Evolutionary conservation across 2,329 filamentous ascomycete genomes (phyloP).

Genomic region (Apiospora rasikravindrae): DNA sequence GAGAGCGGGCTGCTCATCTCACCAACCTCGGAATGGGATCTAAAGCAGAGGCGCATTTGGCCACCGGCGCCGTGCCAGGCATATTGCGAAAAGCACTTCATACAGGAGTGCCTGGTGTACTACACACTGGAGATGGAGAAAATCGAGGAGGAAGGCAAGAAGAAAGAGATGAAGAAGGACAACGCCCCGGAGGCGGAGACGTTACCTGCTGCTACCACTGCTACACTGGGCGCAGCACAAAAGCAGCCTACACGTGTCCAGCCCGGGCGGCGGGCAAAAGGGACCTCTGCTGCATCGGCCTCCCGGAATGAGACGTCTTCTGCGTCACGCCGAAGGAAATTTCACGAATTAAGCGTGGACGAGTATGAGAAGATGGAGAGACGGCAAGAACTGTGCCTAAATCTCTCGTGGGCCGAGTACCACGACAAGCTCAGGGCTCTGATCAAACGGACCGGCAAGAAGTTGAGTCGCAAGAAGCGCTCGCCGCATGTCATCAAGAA

Average conservation of each 20-base stretch:
- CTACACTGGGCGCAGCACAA: constrained; percentile 9
- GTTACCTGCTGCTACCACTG: neutral
- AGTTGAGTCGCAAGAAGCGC: constrained; percentile 4
- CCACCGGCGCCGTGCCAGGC: constrained; percentile 30
- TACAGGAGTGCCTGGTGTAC: constrained; percentile 35
- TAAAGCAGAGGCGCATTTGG: constrained; percentile 26
- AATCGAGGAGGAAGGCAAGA: constrained; percentile 24
- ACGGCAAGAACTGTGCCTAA: neutral
- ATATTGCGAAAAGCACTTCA: constrained; percentile 35
- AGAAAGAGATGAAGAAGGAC: constrained; percentile 14
- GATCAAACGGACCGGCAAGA: neutral
- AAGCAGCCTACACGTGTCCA: neutral
- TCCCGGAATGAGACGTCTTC: neutral
- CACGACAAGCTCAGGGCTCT: neutral
- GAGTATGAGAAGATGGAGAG: neutral
- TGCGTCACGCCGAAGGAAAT: neutral
- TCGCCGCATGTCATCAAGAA: neutral
- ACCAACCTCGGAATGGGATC: constrained; percentile 20
- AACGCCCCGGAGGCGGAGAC: neutral
- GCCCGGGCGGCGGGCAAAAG: neutral
- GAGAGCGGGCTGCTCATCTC: constrained; percentile 5
- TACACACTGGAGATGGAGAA: constrained; percentile 26
- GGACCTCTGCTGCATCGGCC: neutral
- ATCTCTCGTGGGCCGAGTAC: neutral
- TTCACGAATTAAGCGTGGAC: neutral